A percentile compares a stretch with the other conserved stretches of the same genome.
These are phyloP conservation scores for Trichoderma aggressivum DNA, from an alignment of 2,329 filamentous ascomycete species.

Conservation along the genomic window DNA sequence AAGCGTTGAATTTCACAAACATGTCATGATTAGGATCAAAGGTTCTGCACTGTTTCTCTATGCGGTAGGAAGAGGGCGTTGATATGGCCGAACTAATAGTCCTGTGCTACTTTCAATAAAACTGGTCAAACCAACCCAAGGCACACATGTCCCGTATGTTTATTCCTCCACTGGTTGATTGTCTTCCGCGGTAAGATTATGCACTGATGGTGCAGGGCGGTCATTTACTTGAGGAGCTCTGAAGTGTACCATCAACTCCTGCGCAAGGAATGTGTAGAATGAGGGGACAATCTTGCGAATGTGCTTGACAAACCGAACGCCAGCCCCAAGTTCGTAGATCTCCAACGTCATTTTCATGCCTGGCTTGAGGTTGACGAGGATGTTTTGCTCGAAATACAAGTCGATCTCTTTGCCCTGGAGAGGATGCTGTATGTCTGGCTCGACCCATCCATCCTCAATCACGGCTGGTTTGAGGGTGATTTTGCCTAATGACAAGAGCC, in stretches of 20 bases:
- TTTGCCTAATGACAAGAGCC: slow-evolving; percentile 43
- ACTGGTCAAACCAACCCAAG: background rate
- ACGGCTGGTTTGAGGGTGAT: slow-evolving; percentile 42
- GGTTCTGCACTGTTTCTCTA: background rate
- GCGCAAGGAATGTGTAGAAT: slow-evolving; percentile 63
- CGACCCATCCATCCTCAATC: slow-evolving; percentile 49
- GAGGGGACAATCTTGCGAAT: slow-evolving; percentile 54
- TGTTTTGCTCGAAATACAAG: slow-evolving; percentile 66
- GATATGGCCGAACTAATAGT: background rate
- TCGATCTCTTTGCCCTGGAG: slow-evolving; percentile 25
- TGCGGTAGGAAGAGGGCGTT: background rate
- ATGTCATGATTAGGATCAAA: background rate
- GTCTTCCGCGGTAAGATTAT: slow-evolving; percentile 31
- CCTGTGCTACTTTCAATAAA: background rate
- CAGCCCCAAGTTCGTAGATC: slow-evolving; percentile 61
- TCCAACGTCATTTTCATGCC: slow-evolving; percentile 62
- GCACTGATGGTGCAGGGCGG: slow-evolving; percentile 45
- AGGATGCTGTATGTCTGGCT: slow-evolving; percentile 24
- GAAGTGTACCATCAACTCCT: slow-evolving; percentile 66
- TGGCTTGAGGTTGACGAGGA: slow-evolving; percentile 50
- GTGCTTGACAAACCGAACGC: slow-evolving; percentile 62
- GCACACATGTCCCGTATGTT: background rate
- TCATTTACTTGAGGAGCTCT: slow-evolving; percentile 51
- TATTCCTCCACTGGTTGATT: slow-evolving; percentile 24
- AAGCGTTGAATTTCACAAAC: background rate